phyloP scores from a whole-genome alignment of 164 flowering plant genomes.

The Chloranthus sessilifolius region DNA sequence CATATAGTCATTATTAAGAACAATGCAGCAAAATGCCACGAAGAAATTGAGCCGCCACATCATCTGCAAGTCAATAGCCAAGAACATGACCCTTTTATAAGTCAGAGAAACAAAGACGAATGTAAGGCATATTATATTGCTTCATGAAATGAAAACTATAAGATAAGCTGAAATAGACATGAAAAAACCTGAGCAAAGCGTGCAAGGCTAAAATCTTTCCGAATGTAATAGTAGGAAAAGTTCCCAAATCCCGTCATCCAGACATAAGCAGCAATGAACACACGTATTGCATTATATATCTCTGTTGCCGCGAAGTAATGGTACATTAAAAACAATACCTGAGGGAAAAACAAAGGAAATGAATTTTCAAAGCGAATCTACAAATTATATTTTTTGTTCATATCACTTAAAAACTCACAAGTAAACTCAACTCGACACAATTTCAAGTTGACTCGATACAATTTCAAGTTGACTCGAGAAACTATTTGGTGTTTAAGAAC shows the following conservation, averaged over 20 bases:
- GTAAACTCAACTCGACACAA: not conserved
- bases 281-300: conserved; percentile 93
- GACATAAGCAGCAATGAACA: conserved; percentile 97
- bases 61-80: conserved; percentile 61
- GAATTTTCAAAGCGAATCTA: not conserved
- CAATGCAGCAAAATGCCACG: conserved; percentile 81
- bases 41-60: conserved; percentile 99
- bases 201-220: conserved; percentile 87
- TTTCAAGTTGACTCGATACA: no score
- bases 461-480: no score
- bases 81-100: not conserved
- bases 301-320: conserved; percentile 98
- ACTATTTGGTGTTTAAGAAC: no score
- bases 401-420: not conserved
- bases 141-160: not conserved
- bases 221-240: conserved; percentile 91
- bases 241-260: conserved; percentile 99
- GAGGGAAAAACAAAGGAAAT: conserved; percentile 12
- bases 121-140: not conserved
- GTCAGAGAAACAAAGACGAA: not conserved
- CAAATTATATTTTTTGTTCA: not conserved
- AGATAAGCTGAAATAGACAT: not conserved
- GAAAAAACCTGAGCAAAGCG: conserved; percentile 83
- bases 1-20: conserved; percentile 90
- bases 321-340: conserved; percentile 96